These are phyloP conservation scores for Elongisporangium anandrum DNA, from an alignment of 352 stramenopile species.

Conservation along the genomic window DNA sequence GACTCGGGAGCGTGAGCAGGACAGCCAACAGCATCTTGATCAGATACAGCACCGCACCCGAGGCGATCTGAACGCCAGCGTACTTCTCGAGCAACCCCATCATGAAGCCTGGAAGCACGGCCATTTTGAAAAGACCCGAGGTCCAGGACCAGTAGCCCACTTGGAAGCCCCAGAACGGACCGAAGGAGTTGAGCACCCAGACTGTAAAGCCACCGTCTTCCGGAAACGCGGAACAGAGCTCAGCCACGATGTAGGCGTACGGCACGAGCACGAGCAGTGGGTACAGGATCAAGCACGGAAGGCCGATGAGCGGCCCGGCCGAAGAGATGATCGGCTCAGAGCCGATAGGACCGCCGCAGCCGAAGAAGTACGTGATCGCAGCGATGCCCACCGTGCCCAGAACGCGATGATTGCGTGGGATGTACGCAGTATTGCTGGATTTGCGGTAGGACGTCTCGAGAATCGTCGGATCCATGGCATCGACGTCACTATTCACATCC, in stretches of 20 bases:
- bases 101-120: slow-evolving; percentile 61
- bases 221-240: slow-evolving; percentile 87
- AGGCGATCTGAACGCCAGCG: slow-evolving; percentile 24
- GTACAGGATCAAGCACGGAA: slow-evolving; percentile 84
- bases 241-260: slow-evolving; percentile 89
- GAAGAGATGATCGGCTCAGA: slow-evolving; percentile 25
- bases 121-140: slow-evolving; percentile 45
- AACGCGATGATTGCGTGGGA: slow-evolving; percentile 20
- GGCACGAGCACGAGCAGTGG: slow-evolving; percentile 85
- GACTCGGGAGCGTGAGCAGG: slow-evolving; percentile 23
- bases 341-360: slow-evolving; percentile 30
- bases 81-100: slow-evolving; percentile 26
- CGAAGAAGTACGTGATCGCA: slow-evolving; percentile 30
- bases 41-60: slow-evolving; percentile 12
- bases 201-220: slow-evolving; percentile 81
- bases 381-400: slow-evolving; percentile 20
- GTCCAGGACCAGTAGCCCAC: slow-evolving; percentile 82
- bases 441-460: slow-evolving; percentile 20
- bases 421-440: slow-evolving; percentile 5
- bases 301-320: slow-evolving; percentile 44
- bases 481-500: slow-evolving; percentile 21
- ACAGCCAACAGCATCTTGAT: slow-evolving; percentile 38
- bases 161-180: slow-evolving; percentile 78
- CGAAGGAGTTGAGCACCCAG: slow-evolving; percentile 90
- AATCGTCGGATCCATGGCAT: slow-evolving; percentile 14